Evolutionary conservation across 2,329 filamentous ascomycete species (phyloP), one percentile per base, ranked within the genome.

Genomic region (Cylindrodendrum hubeiense): DNA sequence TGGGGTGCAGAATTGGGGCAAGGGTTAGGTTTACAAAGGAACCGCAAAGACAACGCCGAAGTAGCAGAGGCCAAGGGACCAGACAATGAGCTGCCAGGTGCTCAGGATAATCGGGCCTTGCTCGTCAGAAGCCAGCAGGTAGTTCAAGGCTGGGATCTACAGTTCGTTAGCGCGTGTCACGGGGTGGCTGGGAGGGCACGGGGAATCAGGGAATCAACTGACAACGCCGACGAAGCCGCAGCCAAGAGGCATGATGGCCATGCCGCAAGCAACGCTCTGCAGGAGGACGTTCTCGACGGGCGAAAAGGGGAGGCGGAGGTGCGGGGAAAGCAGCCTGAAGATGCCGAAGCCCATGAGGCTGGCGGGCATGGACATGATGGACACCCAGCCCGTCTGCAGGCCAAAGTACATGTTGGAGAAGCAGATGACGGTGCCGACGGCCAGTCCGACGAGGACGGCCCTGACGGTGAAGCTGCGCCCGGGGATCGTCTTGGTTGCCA

Each of bases 351-450:
- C 95, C 76, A 99, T 93, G 65, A 99, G 84, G 22, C 94, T 96
- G 1, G 94, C 93, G 0, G 96, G 96, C 94, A 99, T 98, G 17
- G 94, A 93, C 96, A 99, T 98, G 71, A 93, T 93, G 74, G 91
- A 89, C 46, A 89, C 84, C 85, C 84, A 87, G 67, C 84, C 84
- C 28, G 93, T 97, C 81, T 98, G 96, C 33, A 99, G 85, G n/a
- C 96, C 96, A 78, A 99, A 99, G 80, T 98, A 99, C 85, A 97
- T 98, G 78, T 99, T 99, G 56, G 93, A 97, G 78, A 97, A 97
- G 77, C 93, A 96, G 75, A 98, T 97, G 60, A 98, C 85, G 5
- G 96, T 89, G 43, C 96, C 96, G 68, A 99, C 96, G 4, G 88
- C 83, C 6, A 97, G 84, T 17, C 96, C 96, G 28, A 93, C 93